Evolutionary conservation across 2,329 filamentous ascomycete species (phyloP).

Genomic region (Knufia petricola): DNA sequence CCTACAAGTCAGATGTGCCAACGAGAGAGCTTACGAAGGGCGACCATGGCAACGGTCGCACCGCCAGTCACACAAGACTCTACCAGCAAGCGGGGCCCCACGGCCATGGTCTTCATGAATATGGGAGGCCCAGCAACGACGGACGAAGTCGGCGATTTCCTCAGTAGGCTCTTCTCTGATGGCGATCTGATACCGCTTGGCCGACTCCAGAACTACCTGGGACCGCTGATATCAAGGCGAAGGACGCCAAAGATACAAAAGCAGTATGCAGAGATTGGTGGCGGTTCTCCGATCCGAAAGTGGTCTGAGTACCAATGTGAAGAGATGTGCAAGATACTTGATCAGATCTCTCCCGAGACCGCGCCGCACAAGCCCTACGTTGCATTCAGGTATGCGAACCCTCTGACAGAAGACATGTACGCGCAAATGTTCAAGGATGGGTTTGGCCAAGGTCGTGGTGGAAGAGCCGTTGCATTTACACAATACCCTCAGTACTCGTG

Average conservation of each 20-base stretch:
- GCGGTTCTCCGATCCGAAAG: slow-evolving; percentile 93
- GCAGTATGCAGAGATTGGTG: slow-evolving; percentile 90
- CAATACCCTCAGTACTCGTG: slow-evolving; percentile 99
- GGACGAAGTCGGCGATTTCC: slow-evolving; percentile 77
- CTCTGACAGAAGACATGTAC: slow-evolving; percentile 92
- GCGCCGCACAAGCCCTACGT: slow-evolving; percentile 97
- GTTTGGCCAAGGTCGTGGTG: slow-evolving; percentile 81
- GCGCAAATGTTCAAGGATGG: slow-evolving; percentile 72
- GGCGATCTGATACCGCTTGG: slow-evolving; percentile 93
- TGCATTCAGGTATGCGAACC: slow-evolving; percentile 89
- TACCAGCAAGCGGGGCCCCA: slow-evolving; percentile 64
- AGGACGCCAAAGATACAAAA: slow-evolving; percentile 94
- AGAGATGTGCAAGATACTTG: slow-evolving; percentile 96
- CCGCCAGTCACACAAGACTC: slow-evolving; percentile 74
- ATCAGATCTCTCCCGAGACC: slow-evolving; percentile 81
- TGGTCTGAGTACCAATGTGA: slow-evolving; percentile 92
- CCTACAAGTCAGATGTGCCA: slow-evolving; percentile 1
- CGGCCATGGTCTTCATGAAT: slow-evolving; percentile 97
- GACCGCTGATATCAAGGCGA: slow-evolving; percentile 72
- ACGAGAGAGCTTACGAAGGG: slow-evolving; percentile 17
- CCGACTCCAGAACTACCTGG: slow-evolving; percentile 79
- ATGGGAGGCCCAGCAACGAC: slow-evolving; percentile 93
- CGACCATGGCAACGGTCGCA: slow-evolving; percentile 49
- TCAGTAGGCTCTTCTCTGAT: slow-evolving; percentile 86
- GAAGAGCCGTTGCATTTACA: slow-evolving; percentile 89